These are phyloP conservation scores for Dysphania ambrosioides DNA, from an alignment of 148 eudicot species.

Conservation along the genomic window DNA sequence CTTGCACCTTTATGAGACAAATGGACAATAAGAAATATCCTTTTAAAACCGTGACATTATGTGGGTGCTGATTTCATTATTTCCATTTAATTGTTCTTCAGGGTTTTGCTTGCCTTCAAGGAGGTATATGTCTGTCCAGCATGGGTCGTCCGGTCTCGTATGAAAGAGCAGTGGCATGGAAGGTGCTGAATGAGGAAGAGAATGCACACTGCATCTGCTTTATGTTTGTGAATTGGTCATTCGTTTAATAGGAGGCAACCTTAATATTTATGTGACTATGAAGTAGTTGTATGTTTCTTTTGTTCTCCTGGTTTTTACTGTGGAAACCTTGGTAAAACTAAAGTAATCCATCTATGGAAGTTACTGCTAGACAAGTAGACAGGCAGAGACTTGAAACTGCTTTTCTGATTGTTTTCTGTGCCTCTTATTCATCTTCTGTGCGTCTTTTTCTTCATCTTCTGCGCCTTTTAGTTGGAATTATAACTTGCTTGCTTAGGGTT, in stretches of 20 bases:
- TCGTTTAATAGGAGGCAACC: slow-evolving; percentile 40
- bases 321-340: slow-evolving; percentile 12
- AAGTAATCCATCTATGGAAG: slow-evolving; percentile 13
- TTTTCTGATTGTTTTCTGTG: neutral
- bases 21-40: no score
- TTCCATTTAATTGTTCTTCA: slow-evolving; percentile 18
- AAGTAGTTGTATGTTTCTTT: slow-evolving; percentile 13
- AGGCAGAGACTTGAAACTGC: slow-evolving; percentile 27
- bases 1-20: no score
- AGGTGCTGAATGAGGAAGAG: slow-evolving; percentile 81
- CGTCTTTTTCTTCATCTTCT: neutral
- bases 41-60: neutral
- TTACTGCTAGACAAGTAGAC: slow-evolving; percentile 14
- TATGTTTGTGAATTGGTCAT: slow-evolving; percentile 86
- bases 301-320: neutral
- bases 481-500: neutral
- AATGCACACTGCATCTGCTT: slow-evolving; percentile 83
- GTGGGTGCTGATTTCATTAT: neutral
- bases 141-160: slow-evolving; percentile 81
- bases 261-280: slow-evolving; percentile 10
- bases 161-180: slow-evolving; percentile 90
- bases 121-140: slow-evolving; percentile 83
- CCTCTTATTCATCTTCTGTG: no score
- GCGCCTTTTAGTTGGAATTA: neutral
- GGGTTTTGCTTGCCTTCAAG: slow-evolving; percentile 87